Evolutionary conservation across 108 stramenopile species (phyloP).

Genomic region (Cyclotella sp.): DNA sequence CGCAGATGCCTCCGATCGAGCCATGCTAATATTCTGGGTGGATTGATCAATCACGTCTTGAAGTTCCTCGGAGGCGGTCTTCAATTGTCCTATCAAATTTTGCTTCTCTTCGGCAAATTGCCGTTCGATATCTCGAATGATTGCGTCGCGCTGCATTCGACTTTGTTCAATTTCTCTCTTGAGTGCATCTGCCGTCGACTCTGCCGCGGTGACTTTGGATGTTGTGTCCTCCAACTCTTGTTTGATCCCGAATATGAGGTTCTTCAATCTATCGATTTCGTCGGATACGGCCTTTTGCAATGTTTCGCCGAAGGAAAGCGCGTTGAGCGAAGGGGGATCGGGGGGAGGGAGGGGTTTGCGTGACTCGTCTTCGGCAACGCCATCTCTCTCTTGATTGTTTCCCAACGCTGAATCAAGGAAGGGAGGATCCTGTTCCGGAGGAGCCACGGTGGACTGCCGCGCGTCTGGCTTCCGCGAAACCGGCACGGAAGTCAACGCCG

Average conservation of each 20-base stretch:
- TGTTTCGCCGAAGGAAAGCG: constrained; percentile 30
- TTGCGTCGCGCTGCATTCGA: constrained; percentile 47
- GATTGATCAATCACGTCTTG: constrained; percentile 22
- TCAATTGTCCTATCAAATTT: constrained; percentile 17
- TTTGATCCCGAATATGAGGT: constrained; percentile 31
- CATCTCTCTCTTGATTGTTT: not conserved
- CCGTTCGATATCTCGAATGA: constrained; percentile 57
- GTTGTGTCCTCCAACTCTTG: constrained; percentile 26
- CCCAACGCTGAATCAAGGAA: not conserved
- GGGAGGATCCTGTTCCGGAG: not conserved
- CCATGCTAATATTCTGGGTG: constrained; percentile 20
- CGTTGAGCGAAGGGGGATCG: constrained; percentile 8
- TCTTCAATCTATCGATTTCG: constrained; percentile 35
- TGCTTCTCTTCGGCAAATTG: constrained; percentile 49
- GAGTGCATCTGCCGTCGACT: constrained; percentile 25
- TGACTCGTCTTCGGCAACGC: not conserved
- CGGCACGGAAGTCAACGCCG: not conserved
- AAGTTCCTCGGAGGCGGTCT: constrained; percentile 33
- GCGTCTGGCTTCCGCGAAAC: not conserved
- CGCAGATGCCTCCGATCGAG: constrained; percentile 10
- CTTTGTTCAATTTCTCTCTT: constrained; percentile 57
- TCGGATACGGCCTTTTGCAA: constrained; percentile 36
- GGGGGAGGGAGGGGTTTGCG: constrained; percentile 22
- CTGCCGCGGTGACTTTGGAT: constrained; percentile 25
- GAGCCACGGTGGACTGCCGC: not conserved